phyloP scores from a whole-genome alignment of 2,329 filamentous ascomycete species.

The Xylaria sp. region DNA sequence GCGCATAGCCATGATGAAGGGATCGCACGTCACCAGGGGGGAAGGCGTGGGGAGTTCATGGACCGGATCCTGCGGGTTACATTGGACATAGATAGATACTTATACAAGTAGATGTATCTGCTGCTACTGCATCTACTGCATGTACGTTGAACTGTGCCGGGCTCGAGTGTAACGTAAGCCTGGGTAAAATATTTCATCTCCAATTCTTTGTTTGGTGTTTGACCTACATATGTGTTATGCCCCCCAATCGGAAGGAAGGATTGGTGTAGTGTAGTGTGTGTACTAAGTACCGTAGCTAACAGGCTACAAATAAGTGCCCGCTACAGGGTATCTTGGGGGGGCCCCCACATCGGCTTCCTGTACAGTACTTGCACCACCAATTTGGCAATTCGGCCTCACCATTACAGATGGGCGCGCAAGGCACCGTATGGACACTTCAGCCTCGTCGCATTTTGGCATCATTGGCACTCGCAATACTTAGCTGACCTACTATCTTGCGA shows the following conservation, averaged over 20 bases:
- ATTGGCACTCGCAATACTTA: background rate
- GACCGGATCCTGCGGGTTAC: slow-evolving; percentile 24
- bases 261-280: background rate
- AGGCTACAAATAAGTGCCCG: background rate
- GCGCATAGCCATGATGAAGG: background rate
- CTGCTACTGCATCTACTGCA: background rate
- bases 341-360: background rate
- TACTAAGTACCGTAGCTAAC: background rate
- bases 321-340: background rate
- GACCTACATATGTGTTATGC: background rate
- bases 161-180: background rate
- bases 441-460: slow-evolving; percentile 17
- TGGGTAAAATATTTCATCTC: background rate
- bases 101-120: too few species aligned
- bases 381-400: background rate
- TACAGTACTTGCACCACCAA: background rate
- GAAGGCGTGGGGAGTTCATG: slow-evolving; percentile 8
- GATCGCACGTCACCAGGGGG: background rate
- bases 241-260: slow-evolving; percentile 4
- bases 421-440: slow-evolving; percentile 13
- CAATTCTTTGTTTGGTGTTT: background rate
- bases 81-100: too few species aligned
- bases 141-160: background rate
- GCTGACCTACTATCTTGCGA: background rate
- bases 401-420: background rate